phyloP scores from a whole-genome alignment of 108 stramenopile genomes.

The Craspedostauros australis region DNA sequence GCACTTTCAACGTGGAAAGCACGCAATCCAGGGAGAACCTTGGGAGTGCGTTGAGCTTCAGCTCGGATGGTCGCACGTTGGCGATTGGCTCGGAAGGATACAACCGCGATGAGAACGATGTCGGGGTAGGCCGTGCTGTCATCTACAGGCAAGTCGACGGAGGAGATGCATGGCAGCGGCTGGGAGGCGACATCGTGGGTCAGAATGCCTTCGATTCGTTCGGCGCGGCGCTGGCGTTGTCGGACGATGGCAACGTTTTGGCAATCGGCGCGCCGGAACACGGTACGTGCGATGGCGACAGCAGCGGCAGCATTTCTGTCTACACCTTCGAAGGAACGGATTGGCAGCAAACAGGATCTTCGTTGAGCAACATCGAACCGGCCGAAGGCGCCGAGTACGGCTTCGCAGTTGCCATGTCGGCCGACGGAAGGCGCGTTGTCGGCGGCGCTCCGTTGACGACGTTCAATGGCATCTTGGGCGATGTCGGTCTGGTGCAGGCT shows the following conservation, averaged over 20 bases:
- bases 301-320: slow-evolving; percentile 26
- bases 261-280: slow-evolving; percentile 31
- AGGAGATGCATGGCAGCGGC: slow-evolving; percentile 6
- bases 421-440: slow-evolving; percentile 17
- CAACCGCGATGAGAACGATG: slow-evolving; percentile 7
- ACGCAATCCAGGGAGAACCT: slow-evolving; percentile 20
- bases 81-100: slow-evolving; percentile 21
- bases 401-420: slow-evolving; percentile 26
- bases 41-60: slow-evolving; percentile 25
- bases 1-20: too few species aligned
- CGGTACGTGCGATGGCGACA: slow-evolving; percentile 15
- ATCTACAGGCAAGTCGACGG: slow-evolving; percentile 9
- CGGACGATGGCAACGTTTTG: slow-evolving; percentile 24
- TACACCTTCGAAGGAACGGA: slow-evolving; percentile 2
- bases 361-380: slow-evolving; percentile 12
- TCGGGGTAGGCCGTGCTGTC: slow-evolving; percentile 19
- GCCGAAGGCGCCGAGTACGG: slow-evolving; percentile 24
- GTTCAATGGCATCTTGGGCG: slow-evolving; percentile 21
- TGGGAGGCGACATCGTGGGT: slow-evolving; percentile 20
- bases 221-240: slow-evolving; percentile 29
- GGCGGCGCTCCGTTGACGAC: slow-evolving; percentile 35
- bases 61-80: slow-evolving; percentile 16
- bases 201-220: slow-evolving; percentile 12
- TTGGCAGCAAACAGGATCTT: slow-evolving; percentile 11
- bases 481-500: slow-evolving; percentile 24